Percentiles rank a stretch among this genome's conserved stretches.
Evolutionary conservation across 2,329 filamentous ascomycete genomes (phyloP).

Genomic region (Colletotrichum zoysiae): DNA sequence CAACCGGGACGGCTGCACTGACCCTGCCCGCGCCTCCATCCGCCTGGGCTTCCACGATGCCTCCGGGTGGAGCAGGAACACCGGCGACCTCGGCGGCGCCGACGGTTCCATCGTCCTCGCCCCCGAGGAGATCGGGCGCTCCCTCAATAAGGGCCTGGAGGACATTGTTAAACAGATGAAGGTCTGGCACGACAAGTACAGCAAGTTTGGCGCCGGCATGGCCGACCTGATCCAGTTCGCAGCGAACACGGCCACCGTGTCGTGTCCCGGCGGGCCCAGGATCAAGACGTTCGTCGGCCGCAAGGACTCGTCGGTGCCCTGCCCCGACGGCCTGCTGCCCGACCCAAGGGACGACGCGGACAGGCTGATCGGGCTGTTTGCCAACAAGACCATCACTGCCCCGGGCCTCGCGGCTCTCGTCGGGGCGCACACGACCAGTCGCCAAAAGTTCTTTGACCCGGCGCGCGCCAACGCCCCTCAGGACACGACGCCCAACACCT

Average conservation of each 20-base stretch:
- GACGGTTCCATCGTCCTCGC: conserved; percentile 60
- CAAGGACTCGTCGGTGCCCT: conserved; percentile 56
- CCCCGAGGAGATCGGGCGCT: conserved; percentile 49
- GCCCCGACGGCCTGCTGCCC: conserved; percentile 59
- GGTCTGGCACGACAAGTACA: conserved; percentile 57
- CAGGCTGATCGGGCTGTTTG: conserved; percentile 62
- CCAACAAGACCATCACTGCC: conserved; percentile 64
- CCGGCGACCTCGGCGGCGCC: conserved; percentile 55
- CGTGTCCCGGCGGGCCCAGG: conserved; percentile 60
- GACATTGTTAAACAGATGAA: conserved; percentile 56
- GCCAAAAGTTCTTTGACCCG: conserved; percentile 59
- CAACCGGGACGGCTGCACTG: conserved; percentile 56
- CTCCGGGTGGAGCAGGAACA: conserved; percentile 56
- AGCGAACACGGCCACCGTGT: conserved; percentile 61
- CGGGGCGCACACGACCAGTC: conserved; percentile 65
- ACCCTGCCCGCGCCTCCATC: conserved; percentile 57
- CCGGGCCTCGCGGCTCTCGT: conserved; percentile 65
- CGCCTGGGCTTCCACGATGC: conserved; percentile 64
- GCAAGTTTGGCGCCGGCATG: conserved; percentile 57
- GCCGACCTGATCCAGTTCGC: conserved; percentile 69
- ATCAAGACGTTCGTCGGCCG: conserved; percentile 65
- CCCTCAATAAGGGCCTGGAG: conserved; percentile 62
- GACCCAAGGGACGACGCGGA: conserved; percentile 56
- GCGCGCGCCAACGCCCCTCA: conserved; percentile 59
- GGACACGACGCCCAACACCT: conserved; percentile 64